Base-by-base conservation (phyloP, 352 stramenopile species). In the Globisporangium iwayamae region DNA sequence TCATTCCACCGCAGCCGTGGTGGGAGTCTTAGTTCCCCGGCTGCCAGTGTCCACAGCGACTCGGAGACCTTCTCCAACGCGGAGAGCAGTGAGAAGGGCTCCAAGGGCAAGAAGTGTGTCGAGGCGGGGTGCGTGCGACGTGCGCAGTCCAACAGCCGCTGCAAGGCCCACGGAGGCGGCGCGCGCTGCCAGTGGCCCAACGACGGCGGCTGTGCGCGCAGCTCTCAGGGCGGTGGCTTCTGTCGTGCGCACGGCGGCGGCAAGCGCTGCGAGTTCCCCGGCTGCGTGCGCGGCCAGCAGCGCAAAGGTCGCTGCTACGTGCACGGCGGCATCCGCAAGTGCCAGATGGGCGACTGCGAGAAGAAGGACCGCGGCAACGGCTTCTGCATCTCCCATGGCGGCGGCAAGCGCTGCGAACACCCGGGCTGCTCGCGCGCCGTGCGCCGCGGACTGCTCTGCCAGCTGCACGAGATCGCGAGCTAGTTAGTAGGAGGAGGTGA, bases 281-380 rank as follows among this genome's bases (percentile, higher is more conserved):
- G 79, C 20, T 95, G 86, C 28, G 70, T 70, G 10, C 83, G 84
- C 28, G 86, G 86, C 5, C 83, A 91, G 64, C 83, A 94, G 60
- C 86, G 86, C 66, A 93, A 94, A 64, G 85, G 85, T 2, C 80
- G 81, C 18, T 94, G 85, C 76, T 94, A 93, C 73, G 78, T 91
- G 7, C 85, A 94, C 65, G 85, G 85, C 18, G 85, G 85, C 52
- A 92, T 94, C 65, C 85, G 85, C 63, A 88, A 88, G 65, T 96
- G 87, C 59, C 81, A 91, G 56, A 75, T 78, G 48, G 74, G 70
- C 22, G 60, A 70, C 8, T 96, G 87, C 62, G 83, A 94, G 73
- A 96, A 96, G 73, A 91, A 94, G 41, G 87, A 94, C 57, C 81
- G 86, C 43, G 87, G 86, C 61, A 93, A 93, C 52, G 72, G 72